Conservation (phyloP, 148 eudicot species). For the Talinum fruticosum region DNA sequence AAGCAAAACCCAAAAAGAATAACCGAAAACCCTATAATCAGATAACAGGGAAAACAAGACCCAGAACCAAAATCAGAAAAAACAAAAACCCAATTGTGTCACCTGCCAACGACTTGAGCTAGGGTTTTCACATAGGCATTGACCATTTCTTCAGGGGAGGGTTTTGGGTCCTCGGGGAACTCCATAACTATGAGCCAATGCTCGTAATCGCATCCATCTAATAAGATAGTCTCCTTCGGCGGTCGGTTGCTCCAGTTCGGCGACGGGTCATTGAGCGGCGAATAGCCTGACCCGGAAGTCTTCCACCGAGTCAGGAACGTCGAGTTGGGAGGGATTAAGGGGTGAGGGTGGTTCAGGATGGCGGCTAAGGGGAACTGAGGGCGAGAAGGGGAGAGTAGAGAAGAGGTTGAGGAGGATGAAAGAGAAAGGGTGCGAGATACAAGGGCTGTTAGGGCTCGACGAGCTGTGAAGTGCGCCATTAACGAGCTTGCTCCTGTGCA, state of each 20-base stretch:
- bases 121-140: conserved; percentile 69
- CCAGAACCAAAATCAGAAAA: neutral
- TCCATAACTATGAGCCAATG: conserved; percentile 51
- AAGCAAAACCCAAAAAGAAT: neutral
- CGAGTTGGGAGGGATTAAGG: conserved; percentile 23
- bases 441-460: conserved; percentile 55
- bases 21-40: neutral
- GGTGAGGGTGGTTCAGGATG: conserved; percentile 22
- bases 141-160: conserved; percentile 48
- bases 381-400: conserved; percentile 21
- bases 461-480: conserved; percentile 57
- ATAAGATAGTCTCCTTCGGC: conserved; percentile 71
- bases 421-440: conserved; percentile 34
- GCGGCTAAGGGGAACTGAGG: conserved; percentile 35
- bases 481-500: neutral
- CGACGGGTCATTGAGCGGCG: conserved; percentile 79
- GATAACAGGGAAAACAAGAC: neutral
- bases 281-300: conserved; percentile 64
- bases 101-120: conserved; percentile 76
- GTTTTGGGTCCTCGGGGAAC: conserved; percentile 34
- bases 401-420: conserved; percentile 13
- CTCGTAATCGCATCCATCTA: conserved; percentile 64
- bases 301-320: conserved; percentile 38
- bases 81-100: neutral
- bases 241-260: conserved; percentile 95